These are phyloP conservation scores for Ramaria sp. DNA, from an alignment of 768 basidiomycete species.

Conservation along the genomic window DNA sequence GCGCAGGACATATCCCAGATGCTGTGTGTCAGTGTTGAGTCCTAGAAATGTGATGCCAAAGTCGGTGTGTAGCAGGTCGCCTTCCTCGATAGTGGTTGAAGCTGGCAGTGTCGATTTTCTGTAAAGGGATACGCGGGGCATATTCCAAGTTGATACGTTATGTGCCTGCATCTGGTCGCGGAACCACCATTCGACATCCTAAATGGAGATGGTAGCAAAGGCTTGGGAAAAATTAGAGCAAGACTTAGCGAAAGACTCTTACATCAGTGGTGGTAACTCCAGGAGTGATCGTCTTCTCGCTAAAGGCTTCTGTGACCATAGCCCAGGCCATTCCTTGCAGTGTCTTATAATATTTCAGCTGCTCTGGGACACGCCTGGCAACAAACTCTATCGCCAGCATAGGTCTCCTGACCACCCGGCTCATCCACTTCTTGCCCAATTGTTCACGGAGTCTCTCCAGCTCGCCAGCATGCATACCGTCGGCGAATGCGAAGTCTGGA, in stretches of 20 bases:
- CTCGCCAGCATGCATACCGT: constrained; percentile 43
- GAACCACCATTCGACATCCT: constrained; percentile 48
- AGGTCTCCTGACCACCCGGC: constrained; percentile 28
- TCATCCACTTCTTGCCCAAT: constrained; percentile 32
- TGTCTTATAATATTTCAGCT: constrained; percentile 31
- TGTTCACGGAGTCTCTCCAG: constrained; percentile 25
- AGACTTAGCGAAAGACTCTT: constrained; percentile 10
- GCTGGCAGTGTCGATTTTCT: constrained; percentile 30
- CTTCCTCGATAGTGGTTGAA: constrained; percentile 29
- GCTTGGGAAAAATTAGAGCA: not conserved
- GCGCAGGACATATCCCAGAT: constrained; percentile 43
- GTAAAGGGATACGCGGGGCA: constrained; percentile 36
- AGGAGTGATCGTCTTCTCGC: constrained; percentile 29
- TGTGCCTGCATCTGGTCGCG: constrained; percentile 37
- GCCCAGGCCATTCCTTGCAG: constrained; percentile 44
- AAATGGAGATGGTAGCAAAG: not conserved
- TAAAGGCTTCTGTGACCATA: constrained; percentile 42
- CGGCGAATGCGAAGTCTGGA: constrained; percentile 34
- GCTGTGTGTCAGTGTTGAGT: constrained; percentile 46
- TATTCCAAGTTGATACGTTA: constrained; percentile 43
- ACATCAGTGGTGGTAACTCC: constrained; percentile 36
- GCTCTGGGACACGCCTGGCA: constrained; percentile 28
- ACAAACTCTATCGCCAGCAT: constrained; percentile 40
- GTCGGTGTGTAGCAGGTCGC: constrained; percentile 44
- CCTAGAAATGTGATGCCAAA: constrained; percentile 45